Evolutionary conservation across 2,329 filamentous ascomycete species (phyloP).

Genomic region (Cladosporium sp.): DNA sequence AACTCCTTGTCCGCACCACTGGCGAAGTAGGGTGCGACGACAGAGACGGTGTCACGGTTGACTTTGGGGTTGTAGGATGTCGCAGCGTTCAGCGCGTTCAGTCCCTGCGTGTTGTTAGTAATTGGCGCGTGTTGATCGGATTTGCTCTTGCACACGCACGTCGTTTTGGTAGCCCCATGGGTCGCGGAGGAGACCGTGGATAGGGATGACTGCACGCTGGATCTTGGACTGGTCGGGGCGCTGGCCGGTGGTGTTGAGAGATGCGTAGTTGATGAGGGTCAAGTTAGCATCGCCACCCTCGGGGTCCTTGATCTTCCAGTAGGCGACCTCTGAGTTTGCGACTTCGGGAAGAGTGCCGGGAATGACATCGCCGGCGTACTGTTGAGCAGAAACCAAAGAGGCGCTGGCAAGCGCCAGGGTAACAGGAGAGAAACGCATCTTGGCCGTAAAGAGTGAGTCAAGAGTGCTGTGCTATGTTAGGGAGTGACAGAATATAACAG

Average conservation of each 20-base stretch:
- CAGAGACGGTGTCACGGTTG: constrained; percentile 32
- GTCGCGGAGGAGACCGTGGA: constrained; percentile 34
- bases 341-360: constrained; percentile 25
- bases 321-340: constrained; percentile 29
- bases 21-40: constrained; percentile 37
- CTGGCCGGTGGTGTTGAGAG: constrained; percentile 25
- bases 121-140: not conserved
- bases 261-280: constrained; percentile 37
- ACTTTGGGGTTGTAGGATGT: constrained; percentile 28
- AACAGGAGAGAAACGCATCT: constrained; percentile 8
- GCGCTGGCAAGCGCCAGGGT: constrained; percentile 2
- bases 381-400: constrained; percentile 24
- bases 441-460: constrained; percentile 20
- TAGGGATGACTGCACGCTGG: constrained; percentile 33
- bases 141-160: constrained; percentile 15
- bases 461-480: constrained; percentile 23
- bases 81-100: constrained; percentile 33
- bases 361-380: constrained; percentile 30
- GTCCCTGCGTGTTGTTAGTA: constrained; percentile 23
- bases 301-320: constrained; percentile 36
- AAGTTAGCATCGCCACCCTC: constrained; percentile 26
- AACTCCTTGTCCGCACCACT: constrained; percentile 37
- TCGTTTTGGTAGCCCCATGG: constrained; percentile 30
- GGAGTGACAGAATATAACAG: constrained; percentile 25
- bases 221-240: constrained; percentile 29